Base-by-base conservation (phyloP, 139 green algal genomes). In the Picochlorum sp. region DNA sequence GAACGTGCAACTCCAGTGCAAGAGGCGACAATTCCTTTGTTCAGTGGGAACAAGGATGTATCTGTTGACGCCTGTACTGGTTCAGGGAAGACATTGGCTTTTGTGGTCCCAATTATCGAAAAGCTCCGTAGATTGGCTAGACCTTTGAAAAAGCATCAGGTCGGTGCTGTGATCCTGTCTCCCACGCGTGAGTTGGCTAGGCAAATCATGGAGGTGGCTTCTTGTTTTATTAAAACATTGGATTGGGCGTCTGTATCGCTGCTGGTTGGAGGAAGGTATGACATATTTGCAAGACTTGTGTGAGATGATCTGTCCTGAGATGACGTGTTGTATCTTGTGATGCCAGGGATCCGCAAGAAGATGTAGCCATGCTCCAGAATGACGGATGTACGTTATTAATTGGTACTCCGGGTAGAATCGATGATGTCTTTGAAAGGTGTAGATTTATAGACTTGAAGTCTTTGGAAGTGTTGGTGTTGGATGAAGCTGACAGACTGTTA, bases 61-160 rank as follows among this genome's bases (percentile, higher is more conserved):
- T 81, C 84, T 6, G 94, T 98, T 14, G 92, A 98, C 24, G 94
- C 94, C 1, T 87, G 77, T 72, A 99, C 94, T 1, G 94, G 94
- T n/a, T 92, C 80, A 11, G 94, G 94, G 10, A 99, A 99, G 72
- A 99, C 94, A 0, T 78, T 99, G 7, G 92, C 94, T 1, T 99
- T 98, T 60, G 70, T 99, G 3, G 57, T 99, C 18, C 94, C 94
- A 4, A 68, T 96, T 0, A 69, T 96, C 8, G 92, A 99, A 63
- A 90, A 88, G 21, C 67, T 99, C 24, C 38, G 81, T 6, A 69
- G 62, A 1, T 54, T 92, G 20, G 73, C 91, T 13, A 66, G 87
- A 28, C 63, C 73, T 3, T 67, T 95, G 16, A 77, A 82, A 38
- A 57, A 55, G 9, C 81, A 96, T 26, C 84, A 97, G 86, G 83